Conservation (phyloP, 2,329 filamentous ascomycete species). For the Cryphonectria parasitica region DNA sequence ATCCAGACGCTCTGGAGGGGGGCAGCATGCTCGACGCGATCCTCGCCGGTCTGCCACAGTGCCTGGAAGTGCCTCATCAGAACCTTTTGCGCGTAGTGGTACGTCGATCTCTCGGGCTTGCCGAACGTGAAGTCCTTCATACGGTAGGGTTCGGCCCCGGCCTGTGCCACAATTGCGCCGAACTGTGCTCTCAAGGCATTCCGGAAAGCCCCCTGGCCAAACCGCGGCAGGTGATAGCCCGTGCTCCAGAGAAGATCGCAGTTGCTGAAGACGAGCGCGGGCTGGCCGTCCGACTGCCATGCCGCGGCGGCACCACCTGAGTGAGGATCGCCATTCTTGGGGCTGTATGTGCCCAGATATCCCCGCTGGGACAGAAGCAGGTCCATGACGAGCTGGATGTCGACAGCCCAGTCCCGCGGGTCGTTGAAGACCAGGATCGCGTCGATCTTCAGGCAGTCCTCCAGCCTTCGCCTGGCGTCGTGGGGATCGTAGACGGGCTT, state of each 20-base stretch:
- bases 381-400: constrained; percentile 83
- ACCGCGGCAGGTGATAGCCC: constrained; percentile 78
- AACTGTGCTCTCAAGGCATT: constrained; percentile 65
- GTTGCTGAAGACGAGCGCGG: constrained; percentile 84
- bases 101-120: constrained; percentile 79
- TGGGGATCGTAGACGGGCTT: constrained; percentile 34
- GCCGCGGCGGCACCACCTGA: neutral
- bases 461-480: constrained; percentile 32
- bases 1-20: constrained; percentile 79
- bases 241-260: constrained; percentile 90
- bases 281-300: constrained; percentile 81
- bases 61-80: constrained; percentile 57
- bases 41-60: constrained; percentile 42
- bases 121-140: constrained; percentile 54
- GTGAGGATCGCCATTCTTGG: constrained; percentile 64
- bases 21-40: neutral
- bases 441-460: constrained; percentile 72
- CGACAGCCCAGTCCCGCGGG: constrained; percentile 92
- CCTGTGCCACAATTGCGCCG: constrained; percentile 53
- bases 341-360: constrained; percentile 77
- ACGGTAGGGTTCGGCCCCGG: constrained; percentile 36
- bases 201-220: constrained; percentile 91
- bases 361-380: constrained; percentile 79
- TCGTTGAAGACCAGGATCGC: constrained; percentile 95
- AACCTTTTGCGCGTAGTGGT: constrained; percentile 79